A percentile compares a stretch with the other conserved stretches of the same genome.
Conservation (phyloP, 2,329 filamentous ascomycete species). For the Diaporthe citrichinensis region DNA sequence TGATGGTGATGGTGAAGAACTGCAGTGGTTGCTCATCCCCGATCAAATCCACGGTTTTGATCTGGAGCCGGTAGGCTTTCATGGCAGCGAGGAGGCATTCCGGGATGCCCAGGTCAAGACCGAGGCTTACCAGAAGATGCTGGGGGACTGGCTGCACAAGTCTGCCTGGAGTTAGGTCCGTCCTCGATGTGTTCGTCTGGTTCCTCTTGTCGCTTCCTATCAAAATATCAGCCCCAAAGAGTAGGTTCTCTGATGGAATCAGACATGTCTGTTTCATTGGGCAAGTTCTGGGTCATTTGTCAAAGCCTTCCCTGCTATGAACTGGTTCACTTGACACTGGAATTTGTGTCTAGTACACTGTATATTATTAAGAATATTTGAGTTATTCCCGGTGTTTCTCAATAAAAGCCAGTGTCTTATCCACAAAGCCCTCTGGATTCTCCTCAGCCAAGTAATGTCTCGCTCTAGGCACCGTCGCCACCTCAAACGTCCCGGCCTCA, state of each 20-base stretch:
- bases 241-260: too few relatives aligned
- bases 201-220: too few relatives aligned
- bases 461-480: not conserved
- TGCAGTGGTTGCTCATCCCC: slow-evolving; percentile 3
- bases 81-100: not conserved
- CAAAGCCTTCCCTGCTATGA: not conserved
- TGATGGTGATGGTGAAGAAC: not conserved
- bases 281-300: not conserved
- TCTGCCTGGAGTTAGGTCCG: not conserved
- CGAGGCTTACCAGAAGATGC: not conserved
- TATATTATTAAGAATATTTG: too few relatives aligned
- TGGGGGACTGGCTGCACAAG: not conserved
- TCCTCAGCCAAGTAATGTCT: slow-evolving; percentile 14
- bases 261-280: too few relatives aligned
- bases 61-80: not conserved
- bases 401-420: not conserved
- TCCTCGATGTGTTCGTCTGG: fast-evolving
- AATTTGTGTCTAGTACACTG: too few relatives aligned
- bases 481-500: slow-evolving; percentile 1
- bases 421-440: not conserved
- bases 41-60: slow-evolving; percentile 9
- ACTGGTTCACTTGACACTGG: too few relatives aligned
- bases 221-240: too few relatives aligned
- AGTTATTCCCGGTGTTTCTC: not conserved
- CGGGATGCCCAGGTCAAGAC: not conserved